phyloP scores from a whole-genome alignment of 139 green algal genomes.

The Tetradesmus lagerheimii region DNA sequence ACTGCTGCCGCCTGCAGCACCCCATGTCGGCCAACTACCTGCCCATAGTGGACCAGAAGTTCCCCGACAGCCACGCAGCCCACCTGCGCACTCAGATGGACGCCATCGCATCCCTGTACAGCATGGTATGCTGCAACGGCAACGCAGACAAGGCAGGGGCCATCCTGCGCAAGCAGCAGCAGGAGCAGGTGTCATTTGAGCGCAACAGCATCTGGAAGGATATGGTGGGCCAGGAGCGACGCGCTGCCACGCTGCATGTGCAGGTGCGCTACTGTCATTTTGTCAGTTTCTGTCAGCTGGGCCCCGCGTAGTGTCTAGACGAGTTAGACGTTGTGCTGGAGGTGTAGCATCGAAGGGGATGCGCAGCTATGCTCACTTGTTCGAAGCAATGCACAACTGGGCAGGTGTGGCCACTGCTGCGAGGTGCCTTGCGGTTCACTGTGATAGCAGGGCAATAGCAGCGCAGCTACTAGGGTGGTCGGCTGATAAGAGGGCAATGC shows the following conservation, averaged over 20 bases:
- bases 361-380: too few relatives aligned
- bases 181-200: constrained; percentile 63
- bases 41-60: constrained; percentile 44
- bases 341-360: too few relatives aligned
- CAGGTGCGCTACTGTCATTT: constrained; percentile 22
- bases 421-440: too few relatives aligned
- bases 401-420: too few relatives aligned
- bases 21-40: constrained; percentile 41
- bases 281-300: too few relatives aligned
- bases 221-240: constrained; percentile 72
- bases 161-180: constrained; percentile 36
- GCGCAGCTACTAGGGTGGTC: too few relatives aligned
- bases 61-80: constrained; percentile 2
- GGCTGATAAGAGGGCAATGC: too few relatives aligned
- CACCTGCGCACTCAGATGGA: constrained; percentile 5
- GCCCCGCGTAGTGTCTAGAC: too few relatives aligned
- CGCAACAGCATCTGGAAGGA: constrained; percentile 75
- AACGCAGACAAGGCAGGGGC: constrained; percentile 1
- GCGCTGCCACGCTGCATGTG: constrained; percentile 42
- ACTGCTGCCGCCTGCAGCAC: constrained; percentile 21
- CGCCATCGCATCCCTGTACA: constrained; percentile 30
- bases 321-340: too few relatives aligned
- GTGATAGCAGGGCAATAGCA: too few relatives aligned
- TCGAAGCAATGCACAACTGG: too few relatives aligned
- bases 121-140: constrained; percentile 36